phyloP scores from a whole-genome alignment of 2,329 filamentous ascomycete genomes.

The Neonectria faginata region DNA sequence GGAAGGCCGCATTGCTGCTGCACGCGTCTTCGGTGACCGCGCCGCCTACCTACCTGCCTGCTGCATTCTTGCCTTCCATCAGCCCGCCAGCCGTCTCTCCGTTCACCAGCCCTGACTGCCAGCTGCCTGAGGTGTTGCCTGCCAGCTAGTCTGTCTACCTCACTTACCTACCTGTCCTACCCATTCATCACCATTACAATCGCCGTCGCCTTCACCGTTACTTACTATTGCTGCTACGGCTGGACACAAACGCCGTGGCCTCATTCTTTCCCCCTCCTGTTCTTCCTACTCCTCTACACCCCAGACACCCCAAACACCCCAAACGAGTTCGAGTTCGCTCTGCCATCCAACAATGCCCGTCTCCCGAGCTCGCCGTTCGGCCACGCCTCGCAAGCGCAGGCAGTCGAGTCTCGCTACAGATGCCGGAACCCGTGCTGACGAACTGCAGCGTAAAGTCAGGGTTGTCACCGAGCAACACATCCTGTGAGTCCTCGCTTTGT shows the following conservation, averaged over 20 bases:
- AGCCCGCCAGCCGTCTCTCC: not conserved
- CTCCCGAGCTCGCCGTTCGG: constrained; percentile 29
- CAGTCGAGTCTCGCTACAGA: constrained; percentile 12
- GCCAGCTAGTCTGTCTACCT: too few relatives aligned
- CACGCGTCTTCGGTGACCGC: constrained; percentile 25
- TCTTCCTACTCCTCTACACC: not conserved
- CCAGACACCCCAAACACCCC: not conserved
- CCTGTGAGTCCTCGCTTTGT: constrained; percentile 71
- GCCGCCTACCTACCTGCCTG: constrained; percentile 7
- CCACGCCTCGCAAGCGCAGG: constrained; percentile 32
- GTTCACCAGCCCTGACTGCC: constrained; percentile 1
- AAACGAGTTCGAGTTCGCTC: not conserved
- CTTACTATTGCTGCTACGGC: not conserved
- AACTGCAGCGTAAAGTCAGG: constrained; percentile 85
- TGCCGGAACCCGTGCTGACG: constrained; percentile 43
- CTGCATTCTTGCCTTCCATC: not conserved
- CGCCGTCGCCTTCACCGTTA: constrained; percentile 20
- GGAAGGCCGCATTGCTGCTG: constrained; percentile 14
- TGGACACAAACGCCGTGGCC: not conserved
- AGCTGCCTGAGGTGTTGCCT: constrained; percentile 2
- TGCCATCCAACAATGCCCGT: constrained; percentile 29
- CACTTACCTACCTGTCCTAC: not conserved
- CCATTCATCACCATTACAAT: not conserved
- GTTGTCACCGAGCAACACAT: constrained; percentile 91
- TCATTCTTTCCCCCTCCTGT: not conserved